Evolutionary conservation across 1,284 basidiomycete species (phyloP), one percentile per base, ranked within the genome.

Genomic region (Rhodotorula sp.): DNA sequence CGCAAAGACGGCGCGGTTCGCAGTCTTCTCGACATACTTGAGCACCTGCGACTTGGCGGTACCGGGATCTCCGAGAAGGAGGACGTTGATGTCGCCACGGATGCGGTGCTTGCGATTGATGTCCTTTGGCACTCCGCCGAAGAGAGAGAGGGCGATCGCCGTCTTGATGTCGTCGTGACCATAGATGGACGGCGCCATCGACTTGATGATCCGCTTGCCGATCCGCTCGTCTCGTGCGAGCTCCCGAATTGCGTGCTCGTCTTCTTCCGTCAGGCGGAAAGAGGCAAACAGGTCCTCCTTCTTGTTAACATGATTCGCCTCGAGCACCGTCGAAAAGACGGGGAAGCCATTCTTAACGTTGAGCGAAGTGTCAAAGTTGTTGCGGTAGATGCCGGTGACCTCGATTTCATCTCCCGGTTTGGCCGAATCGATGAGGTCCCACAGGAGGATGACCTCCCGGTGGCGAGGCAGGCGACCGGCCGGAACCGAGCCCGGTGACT

Each of bases 91-190:
- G 80, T 99, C 95, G 24, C 95, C 95, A 80, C 95, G 89, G 77
- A 99, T 93, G 55, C 91, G 88, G 82, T 93, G 93, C 82, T 99
- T 99, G 79, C 93, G 88, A 77, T 95, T 95, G 81, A 98, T 91
- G 80, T 99, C 93, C 81, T 99, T 99, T 10, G 91, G 80, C 1
- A 97, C 89, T 66, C 95, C 96, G 26, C 94, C 89, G 75, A 99
- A 99, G 26, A 99, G 86, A 3, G 93, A 94, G 48, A 99, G 86
- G 0, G 96, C 95, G 69, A 99, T 84, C 29, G 95, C 95, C 1
- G 95, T 97, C 84, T 99, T 99, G 85, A 99, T 97, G 80, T 98
- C 91, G 78, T 98, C 94, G 80, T 99, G 96, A 7, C 96, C 95
- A 78, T 98, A 99, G 79, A 99, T 99, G 45, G 93, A 96, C 0